Conservation (phyloP, 2,329 filamentous ascomycete genomes). For the Celoporthe dispersa region DNA sequence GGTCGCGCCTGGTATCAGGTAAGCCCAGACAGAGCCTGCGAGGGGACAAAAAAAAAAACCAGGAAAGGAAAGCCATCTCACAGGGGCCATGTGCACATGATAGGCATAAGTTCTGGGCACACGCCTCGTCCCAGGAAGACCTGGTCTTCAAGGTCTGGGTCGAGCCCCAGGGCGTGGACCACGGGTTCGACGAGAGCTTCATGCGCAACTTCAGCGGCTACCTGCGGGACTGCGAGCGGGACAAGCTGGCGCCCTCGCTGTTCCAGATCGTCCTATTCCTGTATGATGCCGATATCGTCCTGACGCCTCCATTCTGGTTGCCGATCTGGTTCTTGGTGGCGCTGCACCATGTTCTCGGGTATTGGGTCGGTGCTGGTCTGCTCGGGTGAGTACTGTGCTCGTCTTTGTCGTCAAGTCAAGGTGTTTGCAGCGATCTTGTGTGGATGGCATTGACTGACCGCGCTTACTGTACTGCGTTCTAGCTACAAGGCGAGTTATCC, state of each 20-base stretch:
- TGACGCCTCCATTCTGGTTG: slow-evolving; percentile 26
- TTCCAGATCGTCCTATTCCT: slow-evolving; percentile 27
- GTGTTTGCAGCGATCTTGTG: too few species aligned
- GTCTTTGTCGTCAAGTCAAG: not conserved
- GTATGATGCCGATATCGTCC: slow-evolving; percentile 17
- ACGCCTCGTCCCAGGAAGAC: slow-evolving; percentile 15
- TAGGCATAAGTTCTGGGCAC: slow-evolving; percentile 24
- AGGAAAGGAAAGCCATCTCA: not conserved
- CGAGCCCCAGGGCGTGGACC: slow-evolving; percentile 25
- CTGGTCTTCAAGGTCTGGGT: slow-evolving; percentile 25
- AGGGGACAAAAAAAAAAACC: not conserved
- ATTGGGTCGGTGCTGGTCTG: slow-evolving; percentile 21
- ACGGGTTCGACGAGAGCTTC: slow-evolving; percentile 27
- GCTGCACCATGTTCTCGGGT: slow-evolving; percentile 25
- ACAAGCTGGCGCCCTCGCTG: slow-evolving; percentile 15
- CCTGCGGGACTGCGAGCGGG: slow-evolving; percentile 16
- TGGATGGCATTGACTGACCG: not conserved
- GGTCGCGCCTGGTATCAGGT: slow-evolving; percentile 17
- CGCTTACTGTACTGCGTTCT: not conserved
- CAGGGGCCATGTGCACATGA: not conserved
- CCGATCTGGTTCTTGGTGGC: slow-evolving; percentile 20
- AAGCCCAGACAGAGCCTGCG: not conserved
- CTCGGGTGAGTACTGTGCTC: slow-evolving; percentile 22
- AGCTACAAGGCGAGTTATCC: slow-evolving; percentile 21
- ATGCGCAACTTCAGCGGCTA: slow-evolving; percentile 23